A percentile compares a stretch with the other conserved stretches of the same genome.
These are phyloP conservation scores for Metschnikowia baotianmanensis DNA, from an alignment of 805 yeast genomes.

Conservation along the genomic window DNA sequence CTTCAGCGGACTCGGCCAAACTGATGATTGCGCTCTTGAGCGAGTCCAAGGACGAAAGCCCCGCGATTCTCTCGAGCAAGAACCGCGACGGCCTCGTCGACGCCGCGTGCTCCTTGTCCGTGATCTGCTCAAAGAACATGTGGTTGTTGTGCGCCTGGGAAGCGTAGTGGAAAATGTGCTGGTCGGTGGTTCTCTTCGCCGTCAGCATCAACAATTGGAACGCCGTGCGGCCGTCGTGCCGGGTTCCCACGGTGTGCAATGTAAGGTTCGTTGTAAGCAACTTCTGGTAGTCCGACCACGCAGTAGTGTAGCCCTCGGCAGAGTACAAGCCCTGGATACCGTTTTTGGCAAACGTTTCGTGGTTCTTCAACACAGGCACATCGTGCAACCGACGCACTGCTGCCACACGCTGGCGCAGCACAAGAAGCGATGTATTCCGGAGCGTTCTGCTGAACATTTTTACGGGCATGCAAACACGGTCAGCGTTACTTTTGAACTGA, in stretches of 20 bases:
- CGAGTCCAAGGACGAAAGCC: constrained; percentile 43
- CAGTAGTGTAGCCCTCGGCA: constrained; percentile 60
- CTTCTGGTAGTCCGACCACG: constrained; percentile 82
- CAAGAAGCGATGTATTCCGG: neutral
- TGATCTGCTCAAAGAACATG: constrained; percentile 69
- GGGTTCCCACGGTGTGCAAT: constrained; percentile 71
- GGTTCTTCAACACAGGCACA: constrained; percentile 55
- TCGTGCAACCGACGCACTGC: constrained; percentile 46
- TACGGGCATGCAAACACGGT: too few species aligned
- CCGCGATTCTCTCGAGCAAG: constrained; percentile 37
- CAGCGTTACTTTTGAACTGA: too few species aligned
- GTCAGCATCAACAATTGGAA: constrained; percentile 67
- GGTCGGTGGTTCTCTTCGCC: constrained; percentile 61
- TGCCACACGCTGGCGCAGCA: neutral
- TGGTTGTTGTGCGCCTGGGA: constrained; percentile 93
- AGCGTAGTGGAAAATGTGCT: constrained; percentile 79
- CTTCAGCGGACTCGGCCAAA: constrained; percentile 52
- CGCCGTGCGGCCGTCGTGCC: constrained; percentile 72
- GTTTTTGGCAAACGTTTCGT: constrained; percentile 32
- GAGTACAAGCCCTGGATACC: constrained; percentile 70
- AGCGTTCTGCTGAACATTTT: constrained; percentile 7
- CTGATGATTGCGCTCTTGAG: constrained; percentile 49
- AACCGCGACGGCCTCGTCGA: constrained; percentile 37
- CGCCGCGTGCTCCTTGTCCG: constrained; percentile 30
- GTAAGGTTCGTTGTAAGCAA: constrained; percentile 59